Percentiles rank a stretch among this genome's conserved stretches.
phyloP scores from a whole-genome alignment of 208 protist genomes.

The Wallacemonas sp. region DNA sequence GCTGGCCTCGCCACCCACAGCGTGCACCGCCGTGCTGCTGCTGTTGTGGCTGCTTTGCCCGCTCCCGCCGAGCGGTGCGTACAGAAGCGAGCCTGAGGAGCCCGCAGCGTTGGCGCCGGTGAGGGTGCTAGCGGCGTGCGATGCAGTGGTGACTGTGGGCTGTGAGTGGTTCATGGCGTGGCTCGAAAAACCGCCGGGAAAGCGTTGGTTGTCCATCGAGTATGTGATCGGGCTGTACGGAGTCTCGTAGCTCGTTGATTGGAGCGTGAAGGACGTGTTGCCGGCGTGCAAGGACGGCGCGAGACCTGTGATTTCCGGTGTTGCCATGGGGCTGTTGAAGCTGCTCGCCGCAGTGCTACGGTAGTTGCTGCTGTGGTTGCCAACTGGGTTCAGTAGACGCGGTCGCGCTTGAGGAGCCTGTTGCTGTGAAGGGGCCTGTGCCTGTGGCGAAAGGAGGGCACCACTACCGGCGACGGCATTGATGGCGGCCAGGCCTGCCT shows the following conservation, averaged over 20 bases:
- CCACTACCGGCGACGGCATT: background rate
- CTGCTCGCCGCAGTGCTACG: background rate
- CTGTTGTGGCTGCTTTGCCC: constrained; percentile 1
- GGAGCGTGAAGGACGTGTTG: constrained; percentile 72
- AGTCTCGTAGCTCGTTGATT: constrained; percentile 71
- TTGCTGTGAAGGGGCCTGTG: background rate
- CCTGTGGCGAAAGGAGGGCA: background rate
- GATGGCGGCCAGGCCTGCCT: no score
- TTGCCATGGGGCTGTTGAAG: constrained; percentile 4
- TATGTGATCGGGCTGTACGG: constrained; percentile 89
- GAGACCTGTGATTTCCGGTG: background rate
- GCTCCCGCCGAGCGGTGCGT: constrained; percentile 1
- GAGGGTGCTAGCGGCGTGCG: background rate
- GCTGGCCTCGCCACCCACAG: background rate
- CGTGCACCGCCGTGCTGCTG: no score
- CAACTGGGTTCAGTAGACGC: background rate
- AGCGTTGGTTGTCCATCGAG: constrained; percentile 53
- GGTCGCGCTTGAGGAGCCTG: background rate
- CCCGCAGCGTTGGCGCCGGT: background rate
- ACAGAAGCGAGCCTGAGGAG: constrained; percentile 1
- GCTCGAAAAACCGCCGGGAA: constrained; percentile 24
- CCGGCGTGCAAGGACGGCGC: background rate
- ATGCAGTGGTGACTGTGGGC: background rate
- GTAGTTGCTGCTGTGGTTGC: background rate
- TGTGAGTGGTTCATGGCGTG: no score